Conservation (phyloP, 2,329 filamentous ascomycete species). For the Mycosphaerella arachidis region DNA sequence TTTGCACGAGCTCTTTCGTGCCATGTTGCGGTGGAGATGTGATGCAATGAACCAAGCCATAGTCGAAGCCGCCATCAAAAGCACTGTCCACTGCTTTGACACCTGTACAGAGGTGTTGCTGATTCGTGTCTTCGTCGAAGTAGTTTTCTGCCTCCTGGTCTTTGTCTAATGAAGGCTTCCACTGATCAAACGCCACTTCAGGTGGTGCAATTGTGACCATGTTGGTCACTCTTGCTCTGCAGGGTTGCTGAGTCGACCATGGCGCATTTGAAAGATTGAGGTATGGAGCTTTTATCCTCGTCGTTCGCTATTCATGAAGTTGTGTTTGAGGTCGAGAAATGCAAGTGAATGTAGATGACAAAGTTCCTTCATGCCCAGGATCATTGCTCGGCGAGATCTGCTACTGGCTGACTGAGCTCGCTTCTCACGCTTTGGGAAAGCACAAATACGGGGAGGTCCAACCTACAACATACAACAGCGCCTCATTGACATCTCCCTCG, state of each 20-base stretch:
- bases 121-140: slow-evolving; percentile 64
- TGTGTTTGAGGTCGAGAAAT: not conserved
- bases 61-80: slow-evolving; percentile 37
- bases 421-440: not conserved
- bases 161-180: not conserved
- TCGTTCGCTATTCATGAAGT: not conserved
- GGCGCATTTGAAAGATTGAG: not conserved
- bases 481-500: not conserved
- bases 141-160: slow-evolving; percentile 57
- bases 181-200: slow-evolving; percentile 9
- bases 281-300: not conserved
- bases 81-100: slow-evolving; percentile 33
- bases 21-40: slow-evolving; percentile 31
- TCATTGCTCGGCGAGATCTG: not conserved
- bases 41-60: slow-evolving; percentile 35
- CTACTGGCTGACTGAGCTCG: not conserved
- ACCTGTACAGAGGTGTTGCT: slow-evolving; percentile 53
- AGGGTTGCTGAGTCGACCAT: not conserved
- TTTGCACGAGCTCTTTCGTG: slow-evolving; percentile 29
- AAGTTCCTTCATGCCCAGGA: not conserved
- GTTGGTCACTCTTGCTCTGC: not conserved
- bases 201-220: slow-evolving; percentile 9
- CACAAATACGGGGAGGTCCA: not conserved
- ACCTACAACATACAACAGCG: not conserved
- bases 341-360: not conserved